Percentiles rank a stretch among this genome's conserved stretches.
phyloP scores from a whole-genome alignment of 495 filamentous ascomycete genomes.

The Penicillium argentinense region DNA sequence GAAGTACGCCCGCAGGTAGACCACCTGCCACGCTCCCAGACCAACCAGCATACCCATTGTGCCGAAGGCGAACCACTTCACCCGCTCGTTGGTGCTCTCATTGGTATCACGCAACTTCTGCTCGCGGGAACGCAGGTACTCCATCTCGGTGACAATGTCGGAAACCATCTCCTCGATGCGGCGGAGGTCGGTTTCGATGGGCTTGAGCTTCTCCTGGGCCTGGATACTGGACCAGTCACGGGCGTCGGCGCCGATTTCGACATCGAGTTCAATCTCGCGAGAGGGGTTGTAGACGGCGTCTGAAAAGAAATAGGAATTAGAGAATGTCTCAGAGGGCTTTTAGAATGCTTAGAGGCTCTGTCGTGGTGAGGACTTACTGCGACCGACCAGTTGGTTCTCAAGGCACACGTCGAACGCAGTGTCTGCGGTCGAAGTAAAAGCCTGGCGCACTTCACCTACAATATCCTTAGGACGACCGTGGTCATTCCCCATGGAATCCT shows the following conservation, averaged over 20 bases:
- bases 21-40: slow-evolving; percentile 93
- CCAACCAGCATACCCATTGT: slow-evolving; percentile 92
- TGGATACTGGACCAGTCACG: slow-evolving; percentile 98
- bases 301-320: slow-evolving; percentile 12
- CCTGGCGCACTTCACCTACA: slow-evolving; percentile 85
- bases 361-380: slow-evolving; percentile 53
- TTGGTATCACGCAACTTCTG: slow-evolving; percentile 98
- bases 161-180: slow-evolving; percentile 84
- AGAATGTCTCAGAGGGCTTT: no score
- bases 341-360: neutral
- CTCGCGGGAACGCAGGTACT: slow-evolving; percentile 86
- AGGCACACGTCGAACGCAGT: slow-evolving; percentile 97
- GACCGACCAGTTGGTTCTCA: slow-evolving; percentile 70
- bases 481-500: slow-evolving; percentile 92
- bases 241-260: slow-evolving; percentile 97
- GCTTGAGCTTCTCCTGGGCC: slow-evolving; percentile 95
- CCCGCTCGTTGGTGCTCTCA: slow-evolving; percentile 97
- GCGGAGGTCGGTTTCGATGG: slow-evolving; percentile 91
- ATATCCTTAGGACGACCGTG: slow-evolving; percentile 90
- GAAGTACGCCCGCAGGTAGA: slow-evolving; percentile 97
- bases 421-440: slow-evolving; percentile 94
- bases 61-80: slow-evolving; percentile 96
- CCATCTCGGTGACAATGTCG: slow-evolving; percentile 84
- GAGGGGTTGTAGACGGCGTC: slow-evolving; percentile 53
- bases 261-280: slow-evolving; percentile 90